phyloP scores from a whole-genome alignment of 2,329 filamentous ascomycete species.

The Fusarium piperis region DNA sequence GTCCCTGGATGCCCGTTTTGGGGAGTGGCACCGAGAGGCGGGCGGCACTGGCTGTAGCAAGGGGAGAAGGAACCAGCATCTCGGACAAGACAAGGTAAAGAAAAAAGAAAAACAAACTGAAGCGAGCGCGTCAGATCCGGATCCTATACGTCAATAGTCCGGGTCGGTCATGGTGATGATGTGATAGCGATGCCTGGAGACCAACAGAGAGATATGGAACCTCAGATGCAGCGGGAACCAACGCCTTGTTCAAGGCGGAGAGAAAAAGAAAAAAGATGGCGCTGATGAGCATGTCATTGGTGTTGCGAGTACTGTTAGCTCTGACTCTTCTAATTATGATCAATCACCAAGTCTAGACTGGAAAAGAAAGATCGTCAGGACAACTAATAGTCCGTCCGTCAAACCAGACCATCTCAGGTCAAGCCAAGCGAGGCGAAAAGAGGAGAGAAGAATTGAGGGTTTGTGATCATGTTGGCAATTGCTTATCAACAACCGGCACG shows the following conservation, averaged over 20 bases:
- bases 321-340: background rate
- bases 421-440: background rate
- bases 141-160: background rate
- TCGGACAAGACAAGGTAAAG: background rate
- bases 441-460: background rate
- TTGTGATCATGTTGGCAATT: background rate
- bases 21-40: conserved; percentile 1
- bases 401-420: background rate
- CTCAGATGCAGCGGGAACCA: background rate
- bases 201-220: background rate
- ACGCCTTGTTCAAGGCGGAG: background rate
- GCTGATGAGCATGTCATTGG: background rate
- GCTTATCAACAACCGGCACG: background rate
- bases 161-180: background rate
- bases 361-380: background rate
- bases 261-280: conserved; percentile 9
- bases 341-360: background rate
- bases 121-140: background rate
- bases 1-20: background rate
- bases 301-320: background rate
- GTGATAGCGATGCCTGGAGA: background rate
- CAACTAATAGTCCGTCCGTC: background rate
- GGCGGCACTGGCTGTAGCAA: background rate
- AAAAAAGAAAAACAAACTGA: background rate
- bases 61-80: background rate